Conservation (phyloP, 768 basidiomycete species). For the Russula dissimulans region DNA sequence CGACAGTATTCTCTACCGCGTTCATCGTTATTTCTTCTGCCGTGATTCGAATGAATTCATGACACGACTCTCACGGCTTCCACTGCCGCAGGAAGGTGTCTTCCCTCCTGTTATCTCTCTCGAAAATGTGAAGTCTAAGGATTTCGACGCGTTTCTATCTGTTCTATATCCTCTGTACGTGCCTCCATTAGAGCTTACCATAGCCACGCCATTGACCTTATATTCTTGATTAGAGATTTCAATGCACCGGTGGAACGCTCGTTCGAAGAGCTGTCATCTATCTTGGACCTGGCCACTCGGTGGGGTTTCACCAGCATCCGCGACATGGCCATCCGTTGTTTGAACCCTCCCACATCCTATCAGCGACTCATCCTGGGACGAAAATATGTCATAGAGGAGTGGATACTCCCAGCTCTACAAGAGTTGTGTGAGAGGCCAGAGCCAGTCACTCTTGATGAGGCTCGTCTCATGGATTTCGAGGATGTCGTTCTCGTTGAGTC, state of each 20-base stretch:
- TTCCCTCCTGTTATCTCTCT: neutral
- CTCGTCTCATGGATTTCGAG: slow-evolving; percentile 3
- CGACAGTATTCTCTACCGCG: slow-evolving; percentile 7
- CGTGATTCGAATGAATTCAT: slow-evolving; percentile 10
- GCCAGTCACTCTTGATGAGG: slow-evolving; percentile 8
- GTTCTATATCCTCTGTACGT: slow-evolving; percentile 15
- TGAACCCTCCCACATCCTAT: slow-evolving; percentile 4
- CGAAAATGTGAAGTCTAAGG: slow-evolving; percentile 1
- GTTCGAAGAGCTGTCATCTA: slow-evolving; percentile 7
- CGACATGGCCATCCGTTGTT: slow-evolving; percentile 1
- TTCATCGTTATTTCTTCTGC: slow-evolving; percentile 17
- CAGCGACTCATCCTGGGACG: neutral
- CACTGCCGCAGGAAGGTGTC: neutral
- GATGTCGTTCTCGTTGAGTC: slow-evolving; percentile 9
- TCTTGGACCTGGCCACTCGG: slow-evolving; percentile 9
- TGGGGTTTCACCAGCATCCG: slow-evolving; percentile 17
- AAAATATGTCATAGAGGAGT: slow-evolving; percentile 5
- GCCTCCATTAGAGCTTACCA: neutral
- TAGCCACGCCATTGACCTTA: neutral
- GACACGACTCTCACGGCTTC: neutral
- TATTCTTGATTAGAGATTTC: slow-evolving; percentile 5
- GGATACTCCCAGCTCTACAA: slow-evolving; percentile 6
- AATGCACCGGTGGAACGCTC: slow-evolving; percentile 1
- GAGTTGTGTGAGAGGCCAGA: slow-evolving; percentile 7
- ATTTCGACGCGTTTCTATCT: slow-evolving; percentile 16